Conservation (phyloP, 2,329 filamentous ascomycete genomes). For the Teratosphaeria zuluensis region DNA sequence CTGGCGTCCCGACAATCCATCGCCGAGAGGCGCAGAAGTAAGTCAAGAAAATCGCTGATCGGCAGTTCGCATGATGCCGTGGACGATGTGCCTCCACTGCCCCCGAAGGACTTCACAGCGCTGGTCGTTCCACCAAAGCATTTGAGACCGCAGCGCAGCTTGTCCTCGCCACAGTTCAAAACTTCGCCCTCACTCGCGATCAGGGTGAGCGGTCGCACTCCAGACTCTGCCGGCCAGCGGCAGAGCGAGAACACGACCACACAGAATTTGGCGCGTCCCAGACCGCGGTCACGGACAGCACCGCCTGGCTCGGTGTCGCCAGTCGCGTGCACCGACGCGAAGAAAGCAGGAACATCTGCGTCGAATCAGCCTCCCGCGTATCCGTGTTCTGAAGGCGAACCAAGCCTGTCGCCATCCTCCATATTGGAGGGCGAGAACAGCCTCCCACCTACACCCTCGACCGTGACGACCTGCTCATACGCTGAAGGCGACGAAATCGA, state of each 20-base stretch:
- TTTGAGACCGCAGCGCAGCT: constrained; percentile 3
- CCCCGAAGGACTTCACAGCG: not conserved
- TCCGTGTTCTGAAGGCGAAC: constrained; percentile 5
- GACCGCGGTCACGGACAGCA: constrained; percentile 20
- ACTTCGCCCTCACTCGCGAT: constrained; percentile 8
- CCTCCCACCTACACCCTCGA: constrained; percentile 20
- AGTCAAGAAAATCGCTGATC: constrained; percentile 3
- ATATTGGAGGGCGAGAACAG: constrained; percentile 11
- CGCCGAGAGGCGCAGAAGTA: constrained; percentile 23
- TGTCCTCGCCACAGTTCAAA: constrained; percentile 11
- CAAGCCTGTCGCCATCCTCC: constrained; percentile 2
- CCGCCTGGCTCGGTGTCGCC: constrained; percentile 12
- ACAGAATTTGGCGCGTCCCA: constrained; percentile 10
- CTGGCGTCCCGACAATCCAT: constrained; percentile 39
- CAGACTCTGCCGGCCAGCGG: not conserved
- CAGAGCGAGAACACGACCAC: constrained; percentile 6
- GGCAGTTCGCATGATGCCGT: not conserved
- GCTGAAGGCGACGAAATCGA: constrained; percentile 5
- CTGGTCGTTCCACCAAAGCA: not conserved
- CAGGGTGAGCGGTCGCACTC: not conserved
- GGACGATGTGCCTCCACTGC: not conserved
- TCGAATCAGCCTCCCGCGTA: constrained; percentile 5
- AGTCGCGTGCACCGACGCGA: not conserved
- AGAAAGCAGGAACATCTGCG: not conserved
- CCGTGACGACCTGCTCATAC: constrained; percentile 8